Evolutionary conservation across 2,329 filamentous ascomycete genomes (phyloP), one percentile per base, ranked within the genome.

Genomic region (Penicillium sp.): DNA sequence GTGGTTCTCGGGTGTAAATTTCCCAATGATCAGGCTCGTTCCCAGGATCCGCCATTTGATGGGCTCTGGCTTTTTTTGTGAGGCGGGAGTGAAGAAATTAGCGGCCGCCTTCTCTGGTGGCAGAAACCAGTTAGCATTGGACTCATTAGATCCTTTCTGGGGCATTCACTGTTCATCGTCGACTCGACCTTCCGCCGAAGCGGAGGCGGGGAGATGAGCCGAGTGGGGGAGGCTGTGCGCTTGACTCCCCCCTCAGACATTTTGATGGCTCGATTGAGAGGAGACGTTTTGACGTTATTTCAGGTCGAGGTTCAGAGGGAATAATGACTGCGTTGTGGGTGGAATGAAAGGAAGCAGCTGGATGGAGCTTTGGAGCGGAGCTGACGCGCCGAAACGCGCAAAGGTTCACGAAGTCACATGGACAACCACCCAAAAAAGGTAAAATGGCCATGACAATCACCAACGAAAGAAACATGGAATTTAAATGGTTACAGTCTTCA

Each of bases 61-160:
- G 51, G 82, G 83, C 44, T 92, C 86, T 13, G 89, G 89, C 28
- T 87, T 84, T 69, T 95, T 96, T 69, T 96, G 84, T 0, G 91
- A 96, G 0, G 81, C 69, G 0, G 92, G 92, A 0, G 86, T 95
- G 73, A 97, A 97, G 76, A 97, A 97, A 48, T 82, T 90, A 18
- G 88, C 82, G 1, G 95, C 84, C 1, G 87, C 84, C 30, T 65
- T 68, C 46, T 68, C 73, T 74, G 31, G 4, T 9, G 39, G 3
- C 4, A 9, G 14, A 13, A 2, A 11, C 8, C 8, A n/a, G 45
- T 39, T 10, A 48, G 28, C 2, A 16, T 20, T 4, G 20, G 8
- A 4, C 20, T 30, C 8, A 16, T 11, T 27, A 24, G 9, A 30
- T 31, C 11, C 2, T 13, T 30, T 18, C 3, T 4, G 7, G 16